A percentile compares a stretch with the other conserved stretches of the same genome.
phyloP scores from a whole-genome alignment of 768 basidiomycete genomes.

The Leucogyrophana mollusca region DNA sequence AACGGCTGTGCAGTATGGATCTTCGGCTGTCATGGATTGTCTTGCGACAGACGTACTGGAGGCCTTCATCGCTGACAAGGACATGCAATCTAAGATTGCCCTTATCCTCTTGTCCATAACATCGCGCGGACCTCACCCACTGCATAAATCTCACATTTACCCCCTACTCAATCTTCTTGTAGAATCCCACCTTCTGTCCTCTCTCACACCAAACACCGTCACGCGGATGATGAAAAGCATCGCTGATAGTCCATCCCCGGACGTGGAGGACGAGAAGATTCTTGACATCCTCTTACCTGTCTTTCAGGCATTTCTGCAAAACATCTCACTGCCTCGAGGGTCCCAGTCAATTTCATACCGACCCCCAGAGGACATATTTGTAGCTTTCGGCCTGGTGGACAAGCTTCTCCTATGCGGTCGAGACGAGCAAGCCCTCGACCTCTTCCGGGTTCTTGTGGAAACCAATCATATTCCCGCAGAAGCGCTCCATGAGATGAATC shows the following conservation, averaged over 20 bases:
- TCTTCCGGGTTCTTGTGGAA: constrained; percentile 51
- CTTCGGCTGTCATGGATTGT: constrained; percentile 33
- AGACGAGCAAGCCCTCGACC: constrained; percentile 36
- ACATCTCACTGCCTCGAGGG: constrained; percentile 24
- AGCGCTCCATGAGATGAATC: constrained; percentile 40
- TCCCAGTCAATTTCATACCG: constrained; percentile 31
- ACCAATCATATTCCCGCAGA: constrained; percentile 44
- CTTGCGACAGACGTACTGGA: constrained; percentile 41
- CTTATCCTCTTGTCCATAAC: constrained; percentile 23
- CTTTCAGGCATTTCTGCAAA: constrained; percentile 27
- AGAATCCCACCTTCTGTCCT: constrained; percentile 11
- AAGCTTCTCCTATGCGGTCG: constrained; percentile 37
- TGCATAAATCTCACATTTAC: constrained; percentile 21
- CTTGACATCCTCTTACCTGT: constrained; percentile 28
- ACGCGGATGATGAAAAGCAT: constrained; percentile 19
- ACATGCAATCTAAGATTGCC: constrained; percentile 24
- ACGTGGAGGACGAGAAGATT: constrained; percentile 18
- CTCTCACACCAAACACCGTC: constrained; percentile 12
- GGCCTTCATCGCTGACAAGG: constrained; percentile 14
- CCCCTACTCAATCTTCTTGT: constrained; percentile 19
- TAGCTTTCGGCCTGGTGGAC: constrained; percentile 43
- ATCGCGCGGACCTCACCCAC: constrained; percentile 11
- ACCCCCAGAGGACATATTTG: constrained; percentile 37
- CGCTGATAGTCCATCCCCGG: constrained; percentile 12
- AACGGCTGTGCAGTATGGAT: constrained; percentile 29